Conservation (phyloP, 257 asterid genomes). For the Plectranthus barbatus region DNA sequence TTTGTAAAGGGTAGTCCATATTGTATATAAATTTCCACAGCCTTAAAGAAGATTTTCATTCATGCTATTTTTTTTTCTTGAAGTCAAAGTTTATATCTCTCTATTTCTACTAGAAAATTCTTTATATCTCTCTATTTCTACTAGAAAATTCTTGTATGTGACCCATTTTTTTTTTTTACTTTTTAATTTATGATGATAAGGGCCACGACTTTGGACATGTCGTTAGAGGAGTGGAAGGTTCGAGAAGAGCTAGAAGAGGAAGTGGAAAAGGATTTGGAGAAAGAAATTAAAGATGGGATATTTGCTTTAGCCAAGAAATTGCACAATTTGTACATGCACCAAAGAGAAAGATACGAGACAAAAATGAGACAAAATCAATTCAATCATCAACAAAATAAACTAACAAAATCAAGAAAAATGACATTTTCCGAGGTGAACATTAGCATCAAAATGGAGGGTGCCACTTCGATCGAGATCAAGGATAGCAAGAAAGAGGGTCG, state of each 20-base stretch:
- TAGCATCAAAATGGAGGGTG: slow-evolving; percentile 56
- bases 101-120: no score
- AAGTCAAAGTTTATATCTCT: no score
- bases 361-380: background rate
- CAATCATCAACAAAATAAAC: background rate
- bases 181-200: background rate
- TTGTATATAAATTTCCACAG: no score
- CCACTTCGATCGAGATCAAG: slow-evolving; percentile 42
- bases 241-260: slow-evolving; percentile 47
- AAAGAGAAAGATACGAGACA: slow-evolving; percentile 17
- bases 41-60: no score
- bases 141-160: background rate
- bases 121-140: background rate
- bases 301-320: slow-evolving; percentile 47
- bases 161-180: background rate
- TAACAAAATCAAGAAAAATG: background rate
- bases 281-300: slow-evolving; percentile 58
- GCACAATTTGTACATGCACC: slow-evolving; percentile 52
- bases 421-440: slow-evolving; percentile 48
- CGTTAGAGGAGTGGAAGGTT: slow-evolving; percentile 41
- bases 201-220: slow-evolving; percentile 18
- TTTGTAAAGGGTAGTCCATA: no score
- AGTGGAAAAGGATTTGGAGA: slow-evolving; percentile 48
- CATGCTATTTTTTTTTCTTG: no score
- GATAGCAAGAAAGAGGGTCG: slow-evolving; percentile 47